Evolutionary conservation across 352 stramenopile genomes (phyloP).

Genomic region (Sclerospora graminicola): DNA sequence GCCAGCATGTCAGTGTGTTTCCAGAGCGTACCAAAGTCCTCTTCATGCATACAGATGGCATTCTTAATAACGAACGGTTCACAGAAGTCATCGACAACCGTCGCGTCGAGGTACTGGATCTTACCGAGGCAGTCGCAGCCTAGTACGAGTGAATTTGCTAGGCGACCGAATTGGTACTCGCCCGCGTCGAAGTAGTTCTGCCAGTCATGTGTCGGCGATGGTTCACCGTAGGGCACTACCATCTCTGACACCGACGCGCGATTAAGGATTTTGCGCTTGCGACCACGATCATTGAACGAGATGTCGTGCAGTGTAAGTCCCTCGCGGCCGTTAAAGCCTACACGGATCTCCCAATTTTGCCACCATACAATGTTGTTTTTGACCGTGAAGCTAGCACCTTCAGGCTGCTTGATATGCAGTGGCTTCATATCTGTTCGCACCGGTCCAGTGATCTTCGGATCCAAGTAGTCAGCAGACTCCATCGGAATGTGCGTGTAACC

Average conservation of each 20-base stretch:
- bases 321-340: too few species aligned
- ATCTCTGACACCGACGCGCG: constrained; percentile 75
- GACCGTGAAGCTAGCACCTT: constrained; percentile 64
- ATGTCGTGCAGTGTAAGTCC: too few species aligned
- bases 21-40: constrained; percentile 31
- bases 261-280: too few species aligned
- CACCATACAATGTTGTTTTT: constrained; percentile 48
- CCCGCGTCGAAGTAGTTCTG: constrained; percentile 85
- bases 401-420: too few species aligned
- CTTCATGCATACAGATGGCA: constrained; percentile 24
- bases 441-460: too few species aligned
- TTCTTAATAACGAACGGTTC: constrained; percentile 25
- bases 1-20: constrained; percentile 55
- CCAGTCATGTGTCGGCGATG: constrained; percentile 49
- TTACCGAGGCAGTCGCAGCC: constrained; percentile 54
- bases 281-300: too few species aligned
- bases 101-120: constrained; percentile 21
- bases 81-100: constrained; percentile 19
- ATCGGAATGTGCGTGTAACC: too few species aligned
- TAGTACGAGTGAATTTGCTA: constrained; percentile 67
- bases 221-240: constrained; percentile 79
- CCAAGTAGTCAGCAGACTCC: too few species aligned
- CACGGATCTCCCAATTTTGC: too few species aligned
- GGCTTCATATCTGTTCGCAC: too few species aligned
- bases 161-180: constrained; percentile 70